phyloP scores from a whole-genome alignment of 2,329 filamentous ascomycete species.

The Paracamarosporium sp. region DNA sequence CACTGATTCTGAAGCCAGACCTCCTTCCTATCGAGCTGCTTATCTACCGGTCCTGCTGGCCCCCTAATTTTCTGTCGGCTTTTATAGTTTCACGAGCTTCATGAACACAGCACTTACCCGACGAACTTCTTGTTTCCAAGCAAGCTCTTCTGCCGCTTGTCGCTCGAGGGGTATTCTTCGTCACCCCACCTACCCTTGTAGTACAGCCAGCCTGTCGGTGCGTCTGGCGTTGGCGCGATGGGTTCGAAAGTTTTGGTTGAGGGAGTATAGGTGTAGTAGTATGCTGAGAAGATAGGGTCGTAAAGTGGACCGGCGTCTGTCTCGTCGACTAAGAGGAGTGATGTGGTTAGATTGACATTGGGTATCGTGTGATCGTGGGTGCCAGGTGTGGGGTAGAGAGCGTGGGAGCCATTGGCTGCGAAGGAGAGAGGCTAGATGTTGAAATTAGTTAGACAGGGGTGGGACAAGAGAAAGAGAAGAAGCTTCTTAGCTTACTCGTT shows the following conservation, averaged over 20 bases:
- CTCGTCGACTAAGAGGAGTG: slow-evolving; percentile 56
- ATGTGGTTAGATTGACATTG: slow-evolving; percentile 58
- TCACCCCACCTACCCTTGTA: slow-evolving; percentile 68
- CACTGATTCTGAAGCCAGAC: slow-evolving; percentile 24
- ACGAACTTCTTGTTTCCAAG: slow-evolving; percentile 55
- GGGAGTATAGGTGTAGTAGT: slow-evolving; percentile 60
- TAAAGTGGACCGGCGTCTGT: slow-evolving; percentile 61
- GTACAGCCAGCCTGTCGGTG: slow-evolving; percentile 60
- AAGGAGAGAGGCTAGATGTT: slow-evolving; percentile 52
- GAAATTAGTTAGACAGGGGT: background rate
- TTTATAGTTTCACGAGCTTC: too few relatives aligned
- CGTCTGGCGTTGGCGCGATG: slow-evolving; percentile 23
- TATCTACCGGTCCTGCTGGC: slow-evolving; percentile 62
- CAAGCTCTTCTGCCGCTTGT: slow-evolving; percentile 50
- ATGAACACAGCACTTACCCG: slow-evolving; percentile 9
- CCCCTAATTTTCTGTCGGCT: too few relatives aligned
- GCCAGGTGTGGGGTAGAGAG: slow-evolving; percentile 65
- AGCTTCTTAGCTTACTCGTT: slow-evolving; percentile 47
- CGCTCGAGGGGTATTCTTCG: slow-evolving; percentile 57
- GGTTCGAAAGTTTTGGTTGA: slow-evolving; percentile 23
- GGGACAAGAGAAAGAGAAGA: background rate
- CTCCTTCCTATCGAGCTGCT: slow-evolving; percentile 21
- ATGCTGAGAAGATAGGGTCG: slow-evolving; percentile 64
- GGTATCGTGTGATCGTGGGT: slow-evolving; percentile 68
- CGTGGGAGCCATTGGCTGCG: slow-evolving; percentile 66